Conservation (phyloP, 2,329 filamentous ascomycete species). For the Cercospora canescens region DNA sequence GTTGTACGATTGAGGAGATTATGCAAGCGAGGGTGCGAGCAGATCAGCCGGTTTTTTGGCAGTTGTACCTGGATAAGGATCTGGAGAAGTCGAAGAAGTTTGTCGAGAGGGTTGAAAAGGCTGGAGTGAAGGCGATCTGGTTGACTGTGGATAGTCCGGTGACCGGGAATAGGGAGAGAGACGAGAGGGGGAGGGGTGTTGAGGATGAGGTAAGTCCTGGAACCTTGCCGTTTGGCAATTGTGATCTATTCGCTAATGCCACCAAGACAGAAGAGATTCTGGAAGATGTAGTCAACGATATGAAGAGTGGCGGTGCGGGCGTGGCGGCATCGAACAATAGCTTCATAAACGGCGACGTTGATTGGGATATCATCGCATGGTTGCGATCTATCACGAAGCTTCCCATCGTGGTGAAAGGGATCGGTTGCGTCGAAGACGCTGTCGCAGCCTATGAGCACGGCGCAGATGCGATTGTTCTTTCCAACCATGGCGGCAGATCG, state of each 20-base stretch:
- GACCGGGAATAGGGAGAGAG: conserved; percentile 54
- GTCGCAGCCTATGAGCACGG: conserved; percentile 43
- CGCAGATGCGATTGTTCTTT: conserved; percentile 43
- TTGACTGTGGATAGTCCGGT: conserved; percentile 61
- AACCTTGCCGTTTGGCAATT: not conserved
- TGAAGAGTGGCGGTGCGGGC: conserved; percentile 17
- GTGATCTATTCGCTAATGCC: not conserved
- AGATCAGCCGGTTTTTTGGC: conserved; percentile 51
- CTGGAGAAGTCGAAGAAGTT: conserved; percentile 52
- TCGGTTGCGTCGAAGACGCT: conserved; percentile 43
- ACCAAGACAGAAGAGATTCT: conserved; percentile 21
- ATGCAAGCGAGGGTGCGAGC: conserved; percentile 28
- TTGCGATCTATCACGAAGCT: conserved; percentile 29
- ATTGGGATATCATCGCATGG: conserved; percentile 29
- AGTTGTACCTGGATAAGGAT: conserved; percentile 61
- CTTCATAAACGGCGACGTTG: conserved; percentile 29
- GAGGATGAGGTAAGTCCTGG: not conserved
- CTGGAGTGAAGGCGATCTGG: conserved; percentile 55
- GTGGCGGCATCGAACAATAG: conserved; percentile 29
- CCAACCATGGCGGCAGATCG: conserved; percentile 55
- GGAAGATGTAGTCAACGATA: conserved; percentile 23
- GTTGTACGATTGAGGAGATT: conserved; percentile 32
- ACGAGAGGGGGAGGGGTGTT: conserved; percentile 44
- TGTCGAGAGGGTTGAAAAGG: conserved; percentile 47
- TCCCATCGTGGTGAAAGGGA: conserved; percentile 41